phyloP scores from a whole-genome alignment of 371 early-diverging fungal genomes.

The Umbelopsis sp. region DNA sequence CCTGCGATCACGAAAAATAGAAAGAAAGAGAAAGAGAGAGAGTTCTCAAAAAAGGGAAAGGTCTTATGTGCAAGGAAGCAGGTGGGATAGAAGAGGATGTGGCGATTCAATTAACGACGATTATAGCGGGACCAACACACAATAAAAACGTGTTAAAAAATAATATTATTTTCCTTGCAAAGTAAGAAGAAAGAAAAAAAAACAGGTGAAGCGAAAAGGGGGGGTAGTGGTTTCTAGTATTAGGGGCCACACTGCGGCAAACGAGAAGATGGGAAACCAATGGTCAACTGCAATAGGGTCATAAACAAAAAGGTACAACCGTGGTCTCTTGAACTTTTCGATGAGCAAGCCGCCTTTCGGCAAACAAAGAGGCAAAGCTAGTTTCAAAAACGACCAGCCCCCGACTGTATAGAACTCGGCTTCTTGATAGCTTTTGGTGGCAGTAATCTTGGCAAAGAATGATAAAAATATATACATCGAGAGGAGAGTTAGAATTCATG shows the following conservation, averaged over 20 bases:
- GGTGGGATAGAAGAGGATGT: neutral
- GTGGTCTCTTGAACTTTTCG: neutral
- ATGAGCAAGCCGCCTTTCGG: conserved; percentile 3
- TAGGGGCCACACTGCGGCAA: neutral
- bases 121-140: neutral
- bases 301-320: conserved; percentile 12
- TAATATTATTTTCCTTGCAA: neutral
- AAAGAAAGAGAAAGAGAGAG: conserved; percentile 17
- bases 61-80: neutral
- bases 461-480: neutral
- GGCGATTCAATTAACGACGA: neutral
- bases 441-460: too few relatives aligned
- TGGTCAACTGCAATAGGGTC: conserved; percentile 3
- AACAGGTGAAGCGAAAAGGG: conserved; percentile 9
- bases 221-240: neutral
- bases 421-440: neutral
- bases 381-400: conserved; percentile 13
- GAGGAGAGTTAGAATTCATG: neutral
- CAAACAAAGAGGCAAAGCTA: conserved; percentile 14
- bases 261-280: neutral
- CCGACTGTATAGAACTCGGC: conserved; percentile 7
- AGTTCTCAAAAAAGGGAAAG: conserved; percentile 15
- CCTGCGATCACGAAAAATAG: conserved; percentile 14
- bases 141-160: conserved; percentile 15
- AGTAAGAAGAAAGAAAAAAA: neutral